These are phyloP conservation scores for Candida multigemmis DNA, from an alignment of 805 yeast species.

Conservation along the genomic window DNA sequence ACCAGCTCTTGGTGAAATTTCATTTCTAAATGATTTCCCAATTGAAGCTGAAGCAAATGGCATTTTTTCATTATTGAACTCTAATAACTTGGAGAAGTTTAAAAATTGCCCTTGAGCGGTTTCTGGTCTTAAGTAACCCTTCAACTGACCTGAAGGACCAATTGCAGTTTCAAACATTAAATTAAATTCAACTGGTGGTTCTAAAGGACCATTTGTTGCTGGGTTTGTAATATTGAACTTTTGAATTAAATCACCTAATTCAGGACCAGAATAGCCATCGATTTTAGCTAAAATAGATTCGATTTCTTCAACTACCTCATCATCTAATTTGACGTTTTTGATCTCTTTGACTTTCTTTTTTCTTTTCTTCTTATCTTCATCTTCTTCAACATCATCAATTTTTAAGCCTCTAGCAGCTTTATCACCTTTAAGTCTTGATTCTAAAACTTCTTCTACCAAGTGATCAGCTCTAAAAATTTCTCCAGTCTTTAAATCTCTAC, in stretches of 20 bases:
- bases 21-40: constrained; percentile 98
- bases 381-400: constrained; percentile 45
- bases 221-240: constrained; percentile 87
- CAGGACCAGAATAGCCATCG: constrained; percentile 90
- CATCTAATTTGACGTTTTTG: constrained; percentile 80
- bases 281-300: constrained; percentile 84
- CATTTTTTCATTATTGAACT: constrained; percentile 91
- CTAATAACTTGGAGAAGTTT: constrained; percentile 88
- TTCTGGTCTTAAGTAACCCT: constrained; percentile 96
- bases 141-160: constrained; percentile 95
- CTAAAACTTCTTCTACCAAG: constrained; percentile 94
- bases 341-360: constrained; percentile 93
- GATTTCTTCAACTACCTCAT: constrained; percentile 68
- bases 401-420: constrained; percentile 87
- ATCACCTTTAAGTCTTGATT: constrained; percentile 93
- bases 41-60: constrained; percentile 99
- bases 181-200: constrained; percentile 91
- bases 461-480: constrained; percentile 99
- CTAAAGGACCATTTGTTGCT: constrained; percentile 75
- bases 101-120: constrained; percentile 99
- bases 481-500: constrained; percentile 89
- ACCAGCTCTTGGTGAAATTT: constrained; percentile 97
- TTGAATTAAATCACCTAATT: constrained; percentile 81
- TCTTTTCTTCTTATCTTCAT: constrained; percentile 61
- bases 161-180: constrained; percentile 98